Evolutionary conservation across 1,284 basidiomycete species (phyloP).

Genomic region (Sporisorium iseilematis-ciliati): DNA sequence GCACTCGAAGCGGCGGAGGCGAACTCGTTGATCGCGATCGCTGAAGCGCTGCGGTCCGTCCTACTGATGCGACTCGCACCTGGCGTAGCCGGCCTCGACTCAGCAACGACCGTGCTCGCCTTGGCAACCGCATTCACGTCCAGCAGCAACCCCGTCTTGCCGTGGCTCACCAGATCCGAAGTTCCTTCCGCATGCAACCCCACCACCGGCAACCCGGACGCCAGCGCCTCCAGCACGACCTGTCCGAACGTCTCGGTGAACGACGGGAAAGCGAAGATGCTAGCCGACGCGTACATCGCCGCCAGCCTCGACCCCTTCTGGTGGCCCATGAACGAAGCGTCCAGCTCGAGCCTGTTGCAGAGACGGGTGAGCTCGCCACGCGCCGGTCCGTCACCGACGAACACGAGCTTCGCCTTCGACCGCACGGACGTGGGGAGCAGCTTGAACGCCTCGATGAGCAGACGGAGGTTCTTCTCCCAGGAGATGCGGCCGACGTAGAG

Average conservation of each 20-base stretch:
- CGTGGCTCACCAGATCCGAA: conserved; percentile 73
- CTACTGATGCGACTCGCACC: conserved; percentile 7
- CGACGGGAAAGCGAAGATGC: conserved; percentile 74
- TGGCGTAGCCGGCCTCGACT: conserved; percentile 20
- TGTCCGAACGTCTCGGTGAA: conserved; percentile 75
- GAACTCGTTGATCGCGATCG: conserved; percentile 39
- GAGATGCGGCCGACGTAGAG: conserved; percentile 72
- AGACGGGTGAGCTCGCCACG: conserved; percentile 71
- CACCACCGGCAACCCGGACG: conserved; percentile 74
- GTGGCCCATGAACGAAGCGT: conserved; percentile 74
- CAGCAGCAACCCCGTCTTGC: conserved; percentile 72
- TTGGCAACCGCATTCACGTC: conserved; percentile 54
- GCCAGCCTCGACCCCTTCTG: conserved; percentile 68
- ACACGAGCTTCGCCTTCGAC: conserved; percentile 72
- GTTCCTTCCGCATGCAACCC: conserved; percentile 75
- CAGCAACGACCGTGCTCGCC: conserved; percentile 9
- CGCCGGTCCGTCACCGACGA: conserved; percentile 75
- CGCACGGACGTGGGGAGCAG: conserved; percentile 62
- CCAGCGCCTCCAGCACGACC: conserved; percentile 75
- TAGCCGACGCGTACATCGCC: conserved; percentile 73
- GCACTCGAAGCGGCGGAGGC: conserved; percentile 31
- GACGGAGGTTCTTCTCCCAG: conserved; percentile 76
- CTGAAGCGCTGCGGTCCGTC: background rate
- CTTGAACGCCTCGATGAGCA: conserved; percentile 73
- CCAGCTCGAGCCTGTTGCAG: conserved; percentile 71